Conservation (phyloP, 345 rosid species). For the Salix koriyanagi region DNA sequence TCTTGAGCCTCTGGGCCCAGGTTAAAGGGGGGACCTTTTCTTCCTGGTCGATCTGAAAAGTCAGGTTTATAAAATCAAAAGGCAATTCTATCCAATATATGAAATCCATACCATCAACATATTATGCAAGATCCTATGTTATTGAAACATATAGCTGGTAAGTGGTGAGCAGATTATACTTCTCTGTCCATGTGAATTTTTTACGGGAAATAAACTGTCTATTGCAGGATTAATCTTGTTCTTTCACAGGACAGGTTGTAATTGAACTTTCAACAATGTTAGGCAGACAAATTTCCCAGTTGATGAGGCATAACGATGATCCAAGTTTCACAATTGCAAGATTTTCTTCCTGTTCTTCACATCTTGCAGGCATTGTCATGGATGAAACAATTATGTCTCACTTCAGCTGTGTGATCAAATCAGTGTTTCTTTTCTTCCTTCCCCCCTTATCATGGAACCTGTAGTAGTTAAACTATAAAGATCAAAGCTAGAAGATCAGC, state of each 20-base stretch:
- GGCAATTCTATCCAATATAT: background rate
- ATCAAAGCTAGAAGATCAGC: conserved; percentile 5
- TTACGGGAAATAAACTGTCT: background rate
- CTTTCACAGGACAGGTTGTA: background rate
- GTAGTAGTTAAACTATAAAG: background rate
- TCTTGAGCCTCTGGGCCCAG: conserved; percentile 82
- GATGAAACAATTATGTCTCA: background rate
- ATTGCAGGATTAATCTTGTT: background rate
- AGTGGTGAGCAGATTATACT: background rate
- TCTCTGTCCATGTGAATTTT: background rate
- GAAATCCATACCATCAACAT: background rate
- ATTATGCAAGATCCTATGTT: background rate
- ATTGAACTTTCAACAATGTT: background rate
- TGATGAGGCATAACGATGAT: background rate
- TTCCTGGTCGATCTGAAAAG: conserved; percentile 82
- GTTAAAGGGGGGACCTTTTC: conserved; percentile 78
- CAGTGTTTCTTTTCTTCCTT: too few relatives aligned
- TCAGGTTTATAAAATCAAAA: conserved; percentile 9
- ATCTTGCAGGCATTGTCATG: background rate
- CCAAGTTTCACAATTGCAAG: background rate
- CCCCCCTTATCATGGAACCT: background rate
- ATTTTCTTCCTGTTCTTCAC: background rate
- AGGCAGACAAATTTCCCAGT: background rate
- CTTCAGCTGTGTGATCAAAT: background rate
- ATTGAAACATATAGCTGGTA: background rate